These are phyloP conservation scores for Aspergillus unguis DNA, from an alignment of 2,329 filamentous ascomycete species.

Conservation along the genomic window DNA sequence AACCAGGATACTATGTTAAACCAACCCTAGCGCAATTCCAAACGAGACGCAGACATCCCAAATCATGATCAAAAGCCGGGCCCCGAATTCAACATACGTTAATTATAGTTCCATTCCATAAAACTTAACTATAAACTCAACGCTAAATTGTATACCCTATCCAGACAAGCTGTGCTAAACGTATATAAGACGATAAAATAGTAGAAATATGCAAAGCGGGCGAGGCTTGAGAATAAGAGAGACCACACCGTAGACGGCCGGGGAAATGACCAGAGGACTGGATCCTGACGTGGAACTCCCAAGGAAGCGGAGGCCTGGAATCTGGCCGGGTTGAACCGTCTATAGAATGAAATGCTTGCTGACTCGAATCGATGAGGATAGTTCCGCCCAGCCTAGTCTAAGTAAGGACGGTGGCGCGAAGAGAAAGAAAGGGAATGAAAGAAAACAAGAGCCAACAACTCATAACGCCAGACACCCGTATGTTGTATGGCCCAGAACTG, in stretches of 20 bases:
- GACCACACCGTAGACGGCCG: too few species aligned
- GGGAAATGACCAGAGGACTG: not conserved
- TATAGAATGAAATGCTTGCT: too few species aligned
- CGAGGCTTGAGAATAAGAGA: too few species aligned
- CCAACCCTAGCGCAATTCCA: too few species aligned
- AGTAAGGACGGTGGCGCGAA: not conserved
- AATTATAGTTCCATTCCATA: too few species aligned
- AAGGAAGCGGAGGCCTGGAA: not conserved
- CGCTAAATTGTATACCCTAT: not conserved
- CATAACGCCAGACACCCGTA: constrained; percentile 5
- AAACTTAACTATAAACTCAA: not conserved
- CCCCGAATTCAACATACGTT: too few species aligned
- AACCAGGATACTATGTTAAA: too few species aligned
- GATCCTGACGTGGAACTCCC: constrained; percentile 5
- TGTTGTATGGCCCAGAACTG: not conserved
- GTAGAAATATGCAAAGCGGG: not conserved
- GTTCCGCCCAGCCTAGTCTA: not conserved
- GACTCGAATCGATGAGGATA: too few species aligned
- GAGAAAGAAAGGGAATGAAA: not conserved
- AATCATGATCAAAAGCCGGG: too few species aligned
- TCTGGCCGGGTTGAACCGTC: not conserved
- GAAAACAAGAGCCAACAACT: not conserved
- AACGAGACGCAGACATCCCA: too few species aligned
- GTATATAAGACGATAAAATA: not conserved
- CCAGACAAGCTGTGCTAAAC: constrained; percentile 4